These are phyloP conservation scores for Saccharomycopsis sp. DNA, from an alignment of 805 yeast genomes.

Conservation along the genomic window DNA sequence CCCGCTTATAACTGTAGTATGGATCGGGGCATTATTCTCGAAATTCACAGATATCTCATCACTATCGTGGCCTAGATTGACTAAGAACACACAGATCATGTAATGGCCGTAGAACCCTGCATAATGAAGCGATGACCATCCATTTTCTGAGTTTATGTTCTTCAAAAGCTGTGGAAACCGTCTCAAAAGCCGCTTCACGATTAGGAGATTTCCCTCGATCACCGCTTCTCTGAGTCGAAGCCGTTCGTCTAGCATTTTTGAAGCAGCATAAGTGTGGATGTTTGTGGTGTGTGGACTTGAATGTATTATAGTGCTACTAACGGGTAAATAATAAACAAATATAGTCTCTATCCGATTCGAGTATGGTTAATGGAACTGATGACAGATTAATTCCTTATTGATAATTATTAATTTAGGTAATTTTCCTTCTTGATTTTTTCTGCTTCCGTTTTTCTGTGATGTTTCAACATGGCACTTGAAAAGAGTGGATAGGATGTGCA, in stretches of 20 bases:
- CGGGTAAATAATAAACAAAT: background rate
- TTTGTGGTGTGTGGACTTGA: background rate
- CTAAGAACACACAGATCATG: conserved; percentile 54
- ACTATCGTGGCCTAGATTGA: conserved; percentile 51
- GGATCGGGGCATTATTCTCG: conserved; percentile 59
- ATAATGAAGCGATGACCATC: conserved; percentile 81
- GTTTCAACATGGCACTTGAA: too few relatives aligned
- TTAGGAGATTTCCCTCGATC: conserved; percentile 51
- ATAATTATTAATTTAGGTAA: too few relatives aligned
- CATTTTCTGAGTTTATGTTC: conserved; percentile 61
- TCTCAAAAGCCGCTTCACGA: conserved; percentile 57
- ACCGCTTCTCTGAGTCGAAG: conserved; percentile 64
- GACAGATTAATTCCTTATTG: too few relatives aligned
- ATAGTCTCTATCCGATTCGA: too few relatives aligned
- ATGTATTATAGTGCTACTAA: background rate
- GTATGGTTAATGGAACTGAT: too few relatives aligned
- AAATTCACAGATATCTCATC: conserved; percentile 47
- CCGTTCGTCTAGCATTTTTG: conserved; percentile 52
- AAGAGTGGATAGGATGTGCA: too few relatives aligned
- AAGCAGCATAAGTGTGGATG: background rate
- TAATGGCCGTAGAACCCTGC: conserved; percentile 71
- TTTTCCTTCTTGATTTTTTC: too few relatives aligned
- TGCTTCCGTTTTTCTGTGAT: too few relatives aligned
- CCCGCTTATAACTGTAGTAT: conserved; percentile 56
- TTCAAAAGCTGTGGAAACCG: conserved; percentile 65